Conservation (phyloP, 2,329 filamentous ascomycete genomes). For the Sordariomycetes sp. region DNA sequence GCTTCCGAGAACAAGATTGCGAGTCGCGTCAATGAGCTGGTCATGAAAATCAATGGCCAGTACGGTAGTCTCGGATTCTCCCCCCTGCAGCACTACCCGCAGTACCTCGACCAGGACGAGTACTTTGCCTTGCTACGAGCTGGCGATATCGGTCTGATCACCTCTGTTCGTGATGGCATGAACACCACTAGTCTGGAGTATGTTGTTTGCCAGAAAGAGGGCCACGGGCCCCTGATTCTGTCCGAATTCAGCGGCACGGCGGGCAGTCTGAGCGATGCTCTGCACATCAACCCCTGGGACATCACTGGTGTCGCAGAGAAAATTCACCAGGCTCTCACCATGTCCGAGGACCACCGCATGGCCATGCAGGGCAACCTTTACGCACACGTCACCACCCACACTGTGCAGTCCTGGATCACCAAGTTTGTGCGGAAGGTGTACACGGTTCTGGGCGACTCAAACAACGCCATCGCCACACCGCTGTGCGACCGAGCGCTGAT, state of each 20-base stretch:
- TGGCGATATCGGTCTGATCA: slow-evolving; percentile 88
- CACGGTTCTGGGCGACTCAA: slow-evolving; percentile 69
- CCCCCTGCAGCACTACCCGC: slow-evolving; percentile 89
- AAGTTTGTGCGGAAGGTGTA: slow-evolving; percentile 72
- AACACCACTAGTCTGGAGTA: slow-evolving; percentile 96
- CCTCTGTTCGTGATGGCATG: slow-evolving; percentile 93
- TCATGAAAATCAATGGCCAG: slow-evolving; percentile 82
- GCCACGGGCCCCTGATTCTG: slow-evolving; percentile 79
- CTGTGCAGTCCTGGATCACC: slow-evolving; percentile 77
- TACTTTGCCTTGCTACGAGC: slow-evolving; percentile 91
- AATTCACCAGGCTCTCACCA: slow-evolving; percentile 73
- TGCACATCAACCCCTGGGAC: slow-evolving; percentile 97
- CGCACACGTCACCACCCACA: slow-evolving; percentile 75
- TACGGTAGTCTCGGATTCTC: slow-evolving; percentile 84
- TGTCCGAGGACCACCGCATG: slow-evolving; percentile 57
- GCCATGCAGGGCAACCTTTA: slow-evolving; percentile 69
- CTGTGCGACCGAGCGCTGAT: slow-evolving; percentile 67
- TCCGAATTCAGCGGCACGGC: slow-evolving; percentile 96
- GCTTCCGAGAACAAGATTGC: slow-evolving; percentile 72
- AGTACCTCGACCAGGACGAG: slow-evolving; percentile 82
- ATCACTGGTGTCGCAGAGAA: slow-evolving; percentile 73
- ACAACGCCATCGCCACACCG: slow-evolving; percentile 69
- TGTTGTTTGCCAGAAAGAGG: slow-evolving; percentile 81
- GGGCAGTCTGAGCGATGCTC: slow-evolving; percentile 72
- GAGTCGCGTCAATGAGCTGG: slow-evolving; percentile 81